Evolutionary conservation across 768 basidiomycete species (phyloP).

Genomic region (Hemileccinum impolitum): DNA sequence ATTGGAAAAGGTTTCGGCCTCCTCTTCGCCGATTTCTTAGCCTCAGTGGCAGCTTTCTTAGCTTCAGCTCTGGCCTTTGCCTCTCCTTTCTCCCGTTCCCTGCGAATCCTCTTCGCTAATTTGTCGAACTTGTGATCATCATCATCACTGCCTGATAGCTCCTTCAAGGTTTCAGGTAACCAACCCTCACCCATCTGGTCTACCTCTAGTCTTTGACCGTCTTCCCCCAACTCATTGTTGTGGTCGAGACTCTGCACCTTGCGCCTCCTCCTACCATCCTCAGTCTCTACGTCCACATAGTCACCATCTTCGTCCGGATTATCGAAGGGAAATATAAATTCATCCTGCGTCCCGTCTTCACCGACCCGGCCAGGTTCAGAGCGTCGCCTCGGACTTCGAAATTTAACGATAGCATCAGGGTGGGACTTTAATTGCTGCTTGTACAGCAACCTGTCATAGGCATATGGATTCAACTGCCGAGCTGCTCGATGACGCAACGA

Average conservation of each 20-base stretch:
- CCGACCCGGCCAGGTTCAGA: slow-evolving; percentile 24
- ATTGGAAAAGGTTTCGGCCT: slow-evolving; percentile 28
- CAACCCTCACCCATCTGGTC: slow-evolving; percentile 12
- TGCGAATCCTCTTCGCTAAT: slow-evolving; percentile 34
- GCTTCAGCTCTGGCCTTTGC: slow-evolving; percentile 16
- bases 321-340: slow-evolving; percentile 24
- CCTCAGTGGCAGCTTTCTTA: slow-evolving; percentile 12
- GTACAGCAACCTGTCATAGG: slow-evolving; percentile 52
- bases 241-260: slow-evolving; percentile 1
- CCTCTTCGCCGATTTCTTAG: slow-evolving; percentile 16
- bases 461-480: slow-evolving; percentile 61
- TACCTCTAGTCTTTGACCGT: background rate
- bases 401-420: slow-evolving; percentile 68
- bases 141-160: slow-evolving; percentile 40
- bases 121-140: slow-evolving; percentile 34
- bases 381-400: slow-evolving; percentile 35
- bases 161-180: slow-evolving; percentile 38
- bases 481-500: slow-evolving; percentile 52
- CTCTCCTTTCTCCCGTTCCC: slow-evolving; percentile 25
- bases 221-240: background rate
- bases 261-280: slow-evolving; percentile 12
- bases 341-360: slow-evolving; percentile 31
- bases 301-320: slow-evolving; percentile 26
- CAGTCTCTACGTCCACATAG: slow-evolving; percentile 18
- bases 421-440: slow-evolving; percentile 45